A percentile compares a stretch with the other conserved stretches of the same genome.
These are phyloP conservation scores for Naganishia vishniacii DNA, from an alignment of 768 basidiomycete genomes.

Conservation along the genomic window DNA sequence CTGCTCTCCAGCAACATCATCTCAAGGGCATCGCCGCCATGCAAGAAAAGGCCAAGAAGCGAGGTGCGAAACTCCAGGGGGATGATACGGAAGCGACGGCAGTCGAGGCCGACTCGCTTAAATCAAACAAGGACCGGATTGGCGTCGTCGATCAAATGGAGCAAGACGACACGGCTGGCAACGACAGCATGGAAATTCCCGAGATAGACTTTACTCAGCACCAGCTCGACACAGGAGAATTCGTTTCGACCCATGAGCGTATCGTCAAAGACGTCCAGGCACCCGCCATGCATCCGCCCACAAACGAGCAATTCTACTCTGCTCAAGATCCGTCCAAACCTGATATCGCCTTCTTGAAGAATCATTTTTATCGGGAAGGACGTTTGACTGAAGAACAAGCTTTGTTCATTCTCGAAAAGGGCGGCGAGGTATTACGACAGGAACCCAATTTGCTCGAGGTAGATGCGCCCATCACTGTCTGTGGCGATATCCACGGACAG, in stretches of 20 bases:
- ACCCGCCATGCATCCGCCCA: slow-evolving; percentile 86
- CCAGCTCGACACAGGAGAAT: slow-evolving; percentile 80
- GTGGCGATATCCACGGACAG: slow-evolving; percentile 98
- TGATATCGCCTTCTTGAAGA: slow-evolving; percentile 92
- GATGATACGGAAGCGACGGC: background rate
- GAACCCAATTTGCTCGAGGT: slow-evolving; percentile 90
- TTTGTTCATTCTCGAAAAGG: slow-evolving; percentile 78
- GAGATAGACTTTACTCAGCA: slow-evolving; percentile 88
- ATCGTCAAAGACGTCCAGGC: slow-evolving; percentile 98
- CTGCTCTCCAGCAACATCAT: background rate
- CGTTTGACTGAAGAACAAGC: slow-evolving; percentile 91
- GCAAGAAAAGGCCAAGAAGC: slow-evolving; percentile 15
- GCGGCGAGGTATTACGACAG: slow-evolving; percentile 66
- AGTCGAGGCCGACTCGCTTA: background rate
- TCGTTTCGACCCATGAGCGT: slow-evolving; percentile 87
- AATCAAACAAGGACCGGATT: background rate
- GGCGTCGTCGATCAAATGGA: background rate
- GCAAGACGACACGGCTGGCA: slow-evolving; percentile 5
- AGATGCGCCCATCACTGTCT: slow-evolving; percentile 96
- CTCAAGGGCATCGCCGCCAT: slow-evolving; percentile 7
- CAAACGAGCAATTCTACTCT: slow-evolving; percentile 89
- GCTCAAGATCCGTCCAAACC: slow-evolving; percentile 79
- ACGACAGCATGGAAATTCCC: slow-evolving; percentile 47
- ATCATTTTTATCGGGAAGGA: slow-evolving; percentile 97
- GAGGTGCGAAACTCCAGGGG: background rate